phyloP scores from a whole-genome alignment of 768 basidiomycete genomes.

The Xerocomellus intermedius region DNA sequence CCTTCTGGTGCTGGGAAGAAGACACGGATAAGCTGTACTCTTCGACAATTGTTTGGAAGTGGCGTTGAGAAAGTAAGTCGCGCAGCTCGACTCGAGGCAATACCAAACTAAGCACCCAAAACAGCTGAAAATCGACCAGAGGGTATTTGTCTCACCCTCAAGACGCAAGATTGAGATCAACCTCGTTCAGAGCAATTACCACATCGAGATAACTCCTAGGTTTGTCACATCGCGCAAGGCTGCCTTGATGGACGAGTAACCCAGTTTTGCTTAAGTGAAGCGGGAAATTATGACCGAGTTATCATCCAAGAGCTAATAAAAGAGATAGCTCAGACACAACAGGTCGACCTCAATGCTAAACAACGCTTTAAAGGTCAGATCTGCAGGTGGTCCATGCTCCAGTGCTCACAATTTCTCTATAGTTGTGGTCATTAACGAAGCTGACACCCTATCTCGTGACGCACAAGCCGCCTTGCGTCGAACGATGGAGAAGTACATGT shows the following conservation, averaged over 20 bases:
- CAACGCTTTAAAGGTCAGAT: constrained; percentile 92
- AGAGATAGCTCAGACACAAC: constrained; percentile 98
- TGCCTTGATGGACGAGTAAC: background rate
- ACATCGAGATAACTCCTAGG: constrained; percentile 98
- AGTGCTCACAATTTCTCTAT: background rate
- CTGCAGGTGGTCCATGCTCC: background rate
- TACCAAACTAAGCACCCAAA: background rate
- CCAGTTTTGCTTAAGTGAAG: constrained; percentile 62
- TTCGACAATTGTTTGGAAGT: constrained; percentile 85
- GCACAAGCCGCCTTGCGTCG: constrained; percentile 95
- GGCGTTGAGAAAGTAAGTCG: constrained; percentile 87
- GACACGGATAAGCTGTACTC: constrained; percentile 87
- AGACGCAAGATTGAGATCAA: constrained; percentile 95
- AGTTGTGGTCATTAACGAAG: constrained; percentile 99
- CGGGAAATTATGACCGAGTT: constrained; percentile 90
- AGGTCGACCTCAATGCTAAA: constrained; percentile 92
- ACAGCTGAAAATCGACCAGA: constrained; percentile 96
- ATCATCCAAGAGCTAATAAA: constrained; percentile 97
- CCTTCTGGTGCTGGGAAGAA: constrained; percentile 98
- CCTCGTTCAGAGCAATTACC: constrained; percentile 95
- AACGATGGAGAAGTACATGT: constrained; percentile 99
- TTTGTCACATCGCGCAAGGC: constrained; percentile 32
- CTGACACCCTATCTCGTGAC: constrained; percentile 91
- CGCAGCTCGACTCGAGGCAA: background rate
- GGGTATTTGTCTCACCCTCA: constrained; percentile 91